Conservation (phyloP, 2,329 filamentous ascomycete genomes). For the Talaromyces sp. region DNA sequence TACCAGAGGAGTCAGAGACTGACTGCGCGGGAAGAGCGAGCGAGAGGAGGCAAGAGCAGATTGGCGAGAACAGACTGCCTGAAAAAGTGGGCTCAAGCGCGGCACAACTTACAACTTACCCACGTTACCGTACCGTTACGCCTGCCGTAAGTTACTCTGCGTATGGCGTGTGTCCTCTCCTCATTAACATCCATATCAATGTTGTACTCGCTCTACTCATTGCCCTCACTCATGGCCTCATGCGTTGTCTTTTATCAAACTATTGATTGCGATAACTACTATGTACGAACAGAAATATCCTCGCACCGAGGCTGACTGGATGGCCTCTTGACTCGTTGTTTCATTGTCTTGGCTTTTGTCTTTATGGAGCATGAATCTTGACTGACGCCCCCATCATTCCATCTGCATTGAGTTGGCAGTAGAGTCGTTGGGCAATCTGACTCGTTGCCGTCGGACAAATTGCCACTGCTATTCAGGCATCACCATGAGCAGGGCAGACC, state of each 20-base stretch:
- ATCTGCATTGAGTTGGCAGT: not conserved
- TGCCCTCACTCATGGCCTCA: not conserved
- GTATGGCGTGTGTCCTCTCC: not conserved
- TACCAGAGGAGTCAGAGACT: not conserved
- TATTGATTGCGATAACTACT: not conserved
- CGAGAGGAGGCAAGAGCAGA: not conserved
- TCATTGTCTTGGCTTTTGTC: not conserved
- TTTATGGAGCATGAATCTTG: not conserved
- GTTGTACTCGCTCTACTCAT: not conserved
- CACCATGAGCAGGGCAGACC: not conserved
- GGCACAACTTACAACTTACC: conserved; percentile 2
- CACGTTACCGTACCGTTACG: conserved; percentile 7
- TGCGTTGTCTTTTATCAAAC: not conserved
- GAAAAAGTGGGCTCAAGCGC: conserved; percentile 11
- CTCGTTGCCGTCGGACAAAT: not conserved
- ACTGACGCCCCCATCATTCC: not conserved
- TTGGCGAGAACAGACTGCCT: not conserved
- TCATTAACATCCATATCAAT: not conserved
- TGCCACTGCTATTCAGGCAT: not conserved
- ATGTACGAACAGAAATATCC: not conserved
- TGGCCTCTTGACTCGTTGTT: not conserved
- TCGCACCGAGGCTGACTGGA: not conserved
- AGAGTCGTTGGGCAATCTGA: not conserved
- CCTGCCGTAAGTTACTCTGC: not conserved
- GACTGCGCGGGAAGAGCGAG: not conserved